Evolutionary conservation across 2,329 filamentous ascomycete genomes (phyloP).

Genomic region (Allantophomopsis cytisporea): DNA sequence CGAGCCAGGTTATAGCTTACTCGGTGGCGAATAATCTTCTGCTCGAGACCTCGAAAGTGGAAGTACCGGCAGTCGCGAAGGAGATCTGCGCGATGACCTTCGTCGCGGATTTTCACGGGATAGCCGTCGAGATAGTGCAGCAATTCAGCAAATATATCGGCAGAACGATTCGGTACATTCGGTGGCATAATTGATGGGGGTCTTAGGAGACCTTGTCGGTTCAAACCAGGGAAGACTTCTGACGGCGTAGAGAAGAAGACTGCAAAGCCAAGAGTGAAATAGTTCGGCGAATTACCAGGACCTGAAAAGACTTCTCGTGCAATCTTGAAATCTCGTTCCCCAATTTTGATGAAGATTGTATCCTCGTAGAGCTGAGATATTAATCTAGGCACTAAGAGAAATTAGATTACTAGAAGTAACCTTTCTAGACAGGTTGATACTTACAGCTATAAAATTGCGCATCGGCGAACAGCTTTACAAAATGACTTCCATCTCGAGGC

Average conservation of each 20-base stretch:
- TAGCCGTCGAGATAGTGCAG: constrained; percentile 76
- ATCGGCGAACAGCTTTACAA: constrained; percentile 85
- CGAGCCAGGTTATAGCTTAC: constrained; percentile 64
- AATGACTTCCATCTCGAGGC: constrained; percentile 72
- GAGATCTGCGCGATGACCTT: constrained; percentile 63
- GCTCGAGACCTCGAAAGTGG: constrained; percentile 83
- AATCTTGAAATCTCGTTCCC: constrained; percentile 76
- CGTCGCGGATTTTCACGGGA: constrained; percentile 60
- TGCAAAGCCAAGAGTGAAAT: constrained; percentile 83
- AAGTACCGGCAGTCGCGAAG: constrained; percentile 85
- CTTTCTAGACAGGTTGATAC: constrained; percentile 13
- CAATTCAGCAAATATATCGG: constrained; percentile 74
- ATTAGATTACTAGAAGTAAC: constrained; percentile 3
- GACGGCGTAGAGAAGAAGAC: constrained; percentile 72
- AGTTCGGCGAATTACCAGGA: constrained; percentile 88
- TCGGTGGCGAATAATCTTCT: constrained; percentile 66
- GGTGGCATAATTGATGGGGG: constrained; percentile 81
- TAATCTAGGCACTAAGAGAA: constrained; percentile 59
- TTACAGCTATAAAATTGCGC: constrained; percentile 84
- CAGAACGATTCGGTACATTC: constrained; percentile 64
- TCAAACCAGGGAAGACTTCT: constrained; percentile 76
- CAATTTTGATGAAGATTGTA: constrained; percentile 85
- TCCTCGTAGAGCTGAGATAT: constrained; percentile 86
- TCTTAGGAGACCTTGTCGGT: constrained; percentile 64
- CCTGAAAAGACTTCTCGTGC: constrained; percentile 75